phyloP scores from a whole-genome alignment of 305 asterid species.

The Salvia sclarea region DNA sequence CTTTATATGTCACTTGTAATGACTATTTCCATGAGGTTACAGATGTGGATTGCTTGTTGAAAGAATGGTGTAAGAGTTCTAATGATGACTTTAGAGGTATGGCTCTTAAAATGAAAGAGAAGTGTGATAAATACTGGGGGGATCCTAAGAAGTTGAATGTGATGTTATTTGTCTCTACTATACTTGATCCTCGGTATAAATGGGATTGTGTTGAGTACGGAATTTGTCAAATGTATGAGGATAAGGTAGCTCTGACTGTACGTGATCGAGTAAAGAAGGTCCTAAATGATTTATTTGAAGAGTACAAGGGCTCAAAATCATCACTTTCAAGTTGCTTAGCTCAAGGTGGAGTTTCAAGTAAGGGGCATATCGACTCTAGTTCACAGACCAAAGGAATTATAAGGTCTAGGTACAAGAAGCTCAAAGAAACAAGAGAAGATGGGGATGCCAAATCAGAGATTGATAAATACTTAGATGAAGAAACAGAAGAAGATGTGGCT shows the following conservation, averaged over 20 bases:
- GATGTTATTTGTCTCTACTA: not conserved
- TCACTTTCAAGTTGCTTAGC: not conserved
- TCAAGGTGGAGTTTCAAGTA: not conserved
- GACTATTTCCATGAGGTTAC: not conserved
- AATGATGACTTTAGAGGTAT: not conserved
- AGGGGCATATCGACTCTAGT: not conserved
- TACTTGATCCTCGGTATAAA: not conserved
- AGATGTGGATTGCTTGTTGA: not conserved
- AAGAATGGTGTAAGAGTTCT: not conserved
- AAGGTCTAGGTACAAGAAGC: not conserved
- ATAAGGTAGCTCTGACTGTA: not conserved
- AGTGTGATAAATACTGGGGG: not conserved
- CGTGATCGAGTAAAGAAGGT: not conserved
- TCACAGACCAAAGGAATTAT: not conserved
- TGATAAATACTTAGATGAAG: not conserved
- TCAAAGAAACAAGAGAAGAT: conserved; percentile 11
- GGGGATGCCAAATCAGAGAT: not conserved
- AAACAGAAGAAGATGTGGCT: not conserved
- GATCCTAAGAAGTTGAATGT: not conserved
- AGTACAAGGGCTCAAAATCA: not conserved
- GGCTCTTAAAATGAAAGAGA: not conserved
- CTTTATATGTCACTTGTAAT: not conserved
- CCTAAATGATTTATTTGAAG: not conserved
- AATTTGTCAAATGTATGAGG: not conserved
- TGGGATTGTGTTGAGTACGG: not conserved